These are phyloP conservation scores for Penicillium lagena DNA, from an alignment of 495 filamentous ascomycete genomes.

Conservation along the genomic window DNA sequence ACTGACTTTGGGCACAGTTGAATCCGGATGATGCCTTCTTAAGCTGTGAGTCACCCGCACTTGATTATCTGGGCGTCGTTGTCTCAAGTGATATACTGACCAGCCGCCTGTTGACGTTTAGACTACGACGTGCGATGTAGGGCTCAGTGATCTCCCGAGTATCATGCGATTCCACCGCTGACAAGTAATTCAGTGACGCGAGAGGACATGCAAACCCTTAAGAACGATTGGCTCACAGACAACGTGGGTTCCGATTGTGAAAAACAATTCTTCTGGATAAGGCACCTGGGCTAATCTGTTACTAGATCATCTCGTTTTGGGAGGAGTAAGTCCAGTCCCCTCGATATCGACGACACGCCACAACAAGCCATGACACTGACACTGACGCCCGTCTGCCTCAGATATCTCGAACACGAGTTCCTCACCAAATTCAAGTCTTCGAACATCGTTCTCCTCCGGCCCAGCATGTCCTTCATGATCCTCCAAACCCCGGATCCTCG, in stretches of 20 bases:
- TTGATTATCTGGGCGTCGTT: background rate
- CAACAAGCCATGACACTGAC: background rate
- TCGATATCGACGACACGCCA: background rate
- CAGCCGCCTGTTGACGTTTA: slow-evolving; percentile 17
- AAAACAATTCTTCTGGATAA: slow-evolving; percentile 1
- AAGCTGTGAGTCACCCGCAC: slow-evolving; percentile 50
- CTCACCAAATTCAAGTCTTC: slow-evolving; percentile 68
- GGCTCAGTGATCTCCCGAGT: slow-evolving; percentile 10
- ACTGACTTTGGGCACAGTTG: slow-evolving; percentile 32
- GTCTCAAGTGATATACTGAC: slow-evolving; percentile 6
- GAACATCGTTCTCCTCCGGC: slow-evolving; percentile 85
- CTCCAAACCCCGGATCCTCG: slow-evolving; percentile 74
- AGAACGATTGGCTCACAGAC: slow-evolving; percentile 96
- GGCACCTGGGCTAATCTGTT: slow-evolving; percentile 9
- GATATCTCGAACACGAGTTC: slow-evolving; percentile 85
- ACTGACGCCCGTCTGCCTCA: slow-evolving; percentile 23
- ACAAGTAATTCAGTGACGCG: slow-evolving; percentile 52
- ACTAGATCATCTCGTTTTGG: slow-evolving; percentile 81
- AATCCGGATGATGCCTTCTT: slow-evolving; percentile 66
- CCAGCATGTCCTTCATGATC: slow-evolving; percentile 89
- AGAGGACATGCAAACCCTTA: slow-evolving; percentile 82
- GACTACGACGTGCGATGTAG: slow-evolving; percentile 67
- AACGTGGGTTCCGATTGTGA: slow-evolving; percentile 56
- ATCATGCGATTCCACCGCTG: no score
- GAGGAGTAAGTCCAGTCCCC: slow-evolving; percentile 64